Percentiles rank a stretch among this genome's conserved stretches.
Conservation (phyloP, 768 basidiomycete species). For the Tylopilus subfusipes region DNA sequence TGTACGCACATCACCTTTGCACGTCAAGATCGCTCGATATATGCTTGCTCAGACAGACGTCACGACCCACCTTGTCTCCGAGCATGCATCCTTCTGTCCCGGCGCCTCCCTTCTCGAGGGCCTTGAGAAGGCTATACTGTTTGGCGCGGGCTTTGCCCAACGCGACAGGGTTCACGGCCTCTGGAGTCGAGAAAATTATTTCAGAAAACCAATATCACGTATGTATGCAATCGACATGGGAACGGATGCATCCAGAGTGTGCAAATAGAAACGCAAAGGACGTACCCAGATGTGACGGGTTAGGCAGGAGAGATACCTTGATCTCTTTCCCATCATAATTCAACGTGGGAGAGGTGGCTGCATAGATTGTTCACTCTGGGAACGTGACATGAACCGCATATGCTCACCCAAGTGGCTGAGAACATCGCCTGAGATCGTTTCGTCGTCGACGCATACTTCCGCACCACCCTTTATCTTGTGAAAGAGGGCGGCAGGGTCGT, state of each 20-base stretch:
- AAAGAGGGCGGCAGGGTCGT: constrained; percentile 67
- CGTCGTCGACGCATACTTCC: constrained; percentile 58
- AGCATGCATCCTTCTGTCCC: constrained; percentile 27
- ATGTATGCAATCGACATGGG: neutral
- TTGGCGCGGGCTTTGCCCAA: constrained; percentile 89
- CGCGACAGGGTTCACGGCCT: constrained; percentile 86
- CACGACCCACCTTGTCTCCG: constrained; percentile 28
- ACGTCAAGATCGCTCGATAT: constrained; percentile 9
- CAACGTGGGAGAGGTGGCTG: constrained; percentile 65
- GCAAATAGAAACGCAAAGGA: constrained; percentile 1
- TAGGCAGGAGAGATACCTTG: constrained; percentile 75
- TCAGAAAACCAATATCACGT: neutral
- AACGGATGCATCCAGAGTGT: neutral
- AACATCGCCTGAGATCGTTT: constrained; percentile 77
- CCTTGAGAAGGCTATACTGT: constrained; percentile 77
- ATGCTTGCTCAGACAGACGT: neutral
- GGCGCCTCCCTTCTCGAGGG: constrained; percentile 39
- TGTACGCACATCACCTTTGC: constrained; percentile 85
- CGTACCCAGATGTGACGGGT: constrained; percentile 72
- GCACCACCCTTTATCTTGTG: constrained; percentile 82
- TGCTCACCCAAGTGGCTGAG: constrained; percentile 73
- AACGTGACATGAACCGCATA: constrained; percentile 1
- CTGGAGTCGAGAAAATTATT: constrained; percentile 32
- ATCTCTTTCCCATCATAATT: constrained; percentile 48
- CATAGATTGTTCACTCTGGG: neutral